phyloP scores from a whole-genome alignment of 2,329 filamentous ascomycete species.

The Drechmeria coniospora region DNA sequence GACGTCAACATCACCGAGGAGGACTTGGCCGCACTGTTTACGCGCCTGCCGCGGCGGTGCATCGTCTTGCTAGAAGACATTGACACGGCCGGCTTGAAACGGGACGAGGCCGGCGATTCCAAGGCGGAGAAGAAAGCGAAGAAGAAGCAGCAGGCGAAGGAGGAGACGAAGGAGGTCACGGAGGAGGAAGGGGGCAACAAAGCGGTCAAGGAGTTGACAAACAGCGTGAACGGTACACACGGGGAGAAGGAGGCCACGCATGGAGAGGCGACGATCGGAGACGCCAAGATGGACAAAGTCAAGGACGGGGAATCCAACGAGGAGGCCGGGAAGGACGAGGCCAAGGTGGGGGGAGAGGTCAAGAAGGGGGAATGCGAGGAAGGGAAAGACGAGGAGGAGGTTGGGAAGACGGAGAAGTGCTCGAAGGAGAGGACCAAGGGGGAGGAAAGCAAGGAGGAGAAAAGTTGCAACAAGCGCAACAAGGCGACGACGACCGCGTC shows the following conservation, averaged over 20 bases:
- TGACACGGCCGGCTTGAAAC: slow-evolving; percentile 45
- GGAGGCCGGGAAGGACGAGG: slow-evolving; percentile 8
- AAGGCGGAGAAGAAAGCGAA: slow-evolving; percentile 8
- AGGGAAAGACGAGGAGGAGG: too few relatives aligned
- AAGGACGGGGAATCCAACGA: slow-evolving; percentile 15
- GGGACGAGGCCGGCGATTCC: slow-evolving; percentile 19
- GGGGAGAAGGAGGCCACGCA: slow-evolving; percentile 19
- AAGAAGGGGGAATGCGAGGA: too few relatives aligned
- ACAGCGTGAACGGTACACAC: slow-evolving; percentile 15
- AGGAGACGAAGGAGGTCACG: slow-evolving; percentile 7
- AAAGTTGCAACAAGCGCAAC: too few relatives aligned
- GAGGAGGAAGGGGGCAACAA: slow-evolving; percentile 5
- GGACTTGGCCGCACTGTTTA: slow-evolving; percentile 43
- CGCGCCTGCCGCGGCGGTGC: slow-evolving; percentile 43
- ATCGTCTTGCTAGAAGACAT: slow-evolving; percentile 57
- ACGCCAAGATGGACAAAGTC: slow-evolving; percentile 2
- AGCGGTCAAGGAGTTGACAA: slow-evolving; percentile 6
- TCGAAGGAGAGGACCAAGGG: too few relatives aligned
- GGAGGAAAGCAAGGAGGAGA: background rate
- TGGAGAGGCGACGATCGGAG: slow-evolving; percentile 8
- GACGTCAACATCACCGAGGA: slow-evolving; percentile 48
- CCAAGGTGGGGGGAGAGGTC: too few relatives aligned
- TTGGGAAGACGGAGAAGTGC: too few relatives aligned
- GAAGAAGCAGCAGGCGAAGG: slow-evolving; percentile 2
- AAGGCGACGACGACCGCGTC: too few relatives aligned